Base-by-base conservation (phyloP, 2,329 filamentous ascomycete species). In the Aspergillus costaricaensis region DNA sequence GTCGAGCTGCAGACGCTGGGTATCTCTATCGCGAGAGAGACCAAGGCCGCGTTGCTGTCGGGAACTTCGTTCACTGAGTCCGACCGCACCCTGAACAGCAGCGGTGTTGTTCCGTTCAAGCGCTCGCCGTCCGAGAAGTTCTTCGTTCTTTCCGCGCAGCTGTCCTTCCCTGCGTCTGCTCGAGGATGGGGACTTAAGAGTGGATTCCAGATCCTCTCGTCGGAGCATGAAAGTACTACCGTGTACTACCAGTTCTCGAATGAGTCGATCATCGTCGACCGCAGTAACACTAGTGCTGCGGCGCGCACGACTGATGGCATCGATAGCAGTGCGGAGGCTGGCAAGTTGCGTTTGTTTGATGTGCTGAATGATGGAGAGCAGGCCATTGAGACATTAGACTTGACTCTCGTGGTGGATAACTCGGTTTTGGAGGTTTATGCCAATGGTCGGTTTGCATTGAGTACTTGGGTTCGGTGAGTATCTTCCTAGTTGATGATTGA, bases 181-280 rank as follows among this genome's bases (percentile, higher is more conserved):
- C 49, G 62, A 9, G n/a, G 47, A 5, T 62, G 60, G 2, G 41
- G 14, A 5, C 12, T 62, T 1, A 51, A 62, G 25, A 43, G 57
- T 25, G 65, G 65, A 1, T 67, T 67, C 64, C 49, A 61, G 59
- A 61, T 67, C 14, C 47, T 67, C 4, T 36, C 64, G 1, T 67
- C 65, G 1, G 53, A 57, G 15, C 23, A 49, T 5, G 65, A 67
- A n/a, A 51, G 50, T 2, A 67, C 65, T 1, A 61, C 43, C 4
- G 58, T 67, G 38, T 67, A 65, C 27, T 67, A 67, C 38, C 65
- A 66, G 55, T 67, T 67, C 55, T 65, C 64, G 2, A 67, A 67
- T 2, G 65, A 66, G 50, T 66, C 62, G n/a, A 59, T 67, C 5
- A 58, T 67, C 23, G 41, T 67, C 10, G 64, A 66, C 14, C 60